Percentiles rank a stretch among this genome's conserved stretches.
Evolutionary conservation across 805 yeast species (phyloP).

Genomic region (Candida sanyiensis): DNA sequence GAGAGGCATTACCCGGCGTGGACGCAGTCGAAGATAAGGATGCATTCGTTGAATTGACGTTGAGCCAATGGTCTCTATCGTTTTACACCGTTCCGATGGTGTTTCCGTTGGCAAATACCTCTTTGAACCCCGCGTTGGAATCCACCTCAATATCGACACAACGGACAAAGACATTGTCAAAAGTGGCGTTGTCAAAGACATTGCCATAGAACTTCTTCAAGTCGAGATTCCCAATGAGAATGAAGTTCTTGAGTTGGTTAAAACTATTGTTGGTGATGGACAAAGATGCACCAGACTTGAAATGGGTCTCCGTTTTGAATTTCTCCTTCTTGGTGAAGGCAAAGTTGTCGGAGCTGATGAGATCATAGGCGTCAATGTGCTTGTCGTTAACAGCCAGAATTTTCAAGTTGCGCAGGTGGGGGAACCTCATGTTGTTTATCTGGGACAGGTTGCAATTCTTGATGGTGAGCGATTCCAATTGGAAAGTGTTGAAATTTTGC

Average conservation of each 20-base stretch:
- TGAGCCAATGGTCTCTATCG: too few relatives aligned
- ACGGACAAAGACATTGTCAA: constrained; percentile 7
- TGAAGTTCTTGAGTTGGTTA: constrained; percentile 8
- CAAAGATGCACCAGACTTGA: constrained; percentile 9
- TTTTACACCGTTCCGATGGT: neutral
- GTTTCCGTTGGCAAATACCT: neutral
- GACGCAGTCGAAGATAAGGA: too few relatives aligned
- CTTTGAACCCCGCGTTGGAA: neutral
- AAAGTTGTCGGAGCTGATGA: constrained; percentile 11
- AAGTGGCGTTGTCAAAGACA: neutral
- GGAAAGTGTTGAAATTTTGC: constrained; percentile 15
- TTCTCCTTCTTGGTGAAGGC: constrained; percentile 1
- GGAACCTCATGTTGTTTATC: constrained; percentile 15
- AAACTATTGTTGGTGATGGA: constrained; percentile 7
- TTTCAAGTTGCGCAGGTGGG: constrained; percentile 14
- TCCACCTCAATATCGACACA: constrained; percentile 10
- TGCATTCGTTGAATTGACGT: too few relatives aligned
- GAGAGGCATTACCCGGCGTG: too few relatives aligned
- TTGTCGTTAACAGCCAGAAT: constrained; percentile 20
- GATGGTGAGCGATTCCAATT: constrained; percentile 13
- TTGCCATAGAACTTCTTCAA: constrained; percentile 7
- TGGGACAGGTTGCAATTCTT: constrained; percentile 22
- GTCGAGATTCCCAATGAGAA: constrained; percentile 14
- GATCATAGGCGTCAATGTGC: constrained; percentile 22
- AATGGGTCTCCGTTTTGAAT: constrained; percentile 1